Evolutionary conservation across 441 rosid species (phyloP).

Genomic region (Populus hybrid): DNA sequence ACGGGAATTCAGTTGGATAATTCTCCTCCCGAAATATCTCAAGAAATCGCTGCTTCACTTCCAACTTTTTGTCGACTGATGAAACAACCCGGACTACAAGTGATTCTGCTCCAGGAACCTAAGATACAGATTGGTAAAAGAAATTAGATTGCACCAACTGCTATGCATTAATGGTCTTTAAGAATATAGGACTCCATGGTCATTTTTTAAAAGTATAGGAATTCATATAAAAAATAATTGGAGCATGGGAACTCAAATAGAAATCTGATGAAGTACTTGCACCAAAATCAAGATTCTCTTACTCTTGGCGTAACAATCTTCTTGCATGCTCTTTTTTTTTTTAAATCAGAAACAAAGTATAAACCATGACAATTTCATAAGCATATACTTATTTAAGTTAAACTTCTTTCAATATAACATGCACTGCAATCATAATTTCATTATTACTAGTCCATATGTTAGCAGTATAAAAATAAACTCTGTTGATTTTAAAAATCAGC

Average conservation of each 20-base stretch:
- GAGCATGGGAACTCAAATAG: not conserved
- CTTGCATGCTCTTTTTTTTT: not conserved
- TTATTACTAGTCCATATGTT: not conserved
- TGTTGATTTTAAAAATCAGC: slow-evolving; percentile 8
- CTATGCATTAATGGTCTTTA: not conserved
- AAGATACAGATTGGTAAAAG: slow-evolving; percentile 20
- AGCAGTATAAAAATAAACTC: slow-evolving; percentile 1
- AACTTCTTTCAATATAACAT: not conserved
- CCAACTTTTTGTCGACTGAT: slow-evolving; percentile 97
- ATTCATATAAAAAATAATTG: not conserved
- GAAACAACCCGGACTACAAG: slow-evolving; percentile 98
- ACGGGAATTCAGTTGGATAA: slow-evolving; percentile 91
- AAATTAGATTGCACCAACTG: slow-evolving; percentile 7
- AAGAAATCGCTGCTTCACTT: slow-evolving; percentile 92
- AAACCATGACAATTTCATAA: not conserved
- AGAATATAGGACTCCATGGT: not conserved
- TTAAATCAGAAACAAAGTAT: not conserved
- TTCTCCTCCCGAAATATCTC: slow-evolving; percentile 93
- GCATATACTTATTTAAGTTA: not conserved
- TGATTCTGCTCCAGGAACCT: slow-evolving; percentile 96
- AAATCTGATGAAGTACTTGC: not conserved
- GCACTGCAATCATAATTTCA: not conserved
- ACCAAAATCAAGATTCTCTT: not conserved
- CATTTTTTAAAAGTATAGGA: not conserved
- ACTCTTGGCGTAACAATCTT: not conserved